Evolutionary conservation across 2,329 filamentous ascomycete species (phyloP).

Genomic region (Fusarium verticillioides): DNA sequence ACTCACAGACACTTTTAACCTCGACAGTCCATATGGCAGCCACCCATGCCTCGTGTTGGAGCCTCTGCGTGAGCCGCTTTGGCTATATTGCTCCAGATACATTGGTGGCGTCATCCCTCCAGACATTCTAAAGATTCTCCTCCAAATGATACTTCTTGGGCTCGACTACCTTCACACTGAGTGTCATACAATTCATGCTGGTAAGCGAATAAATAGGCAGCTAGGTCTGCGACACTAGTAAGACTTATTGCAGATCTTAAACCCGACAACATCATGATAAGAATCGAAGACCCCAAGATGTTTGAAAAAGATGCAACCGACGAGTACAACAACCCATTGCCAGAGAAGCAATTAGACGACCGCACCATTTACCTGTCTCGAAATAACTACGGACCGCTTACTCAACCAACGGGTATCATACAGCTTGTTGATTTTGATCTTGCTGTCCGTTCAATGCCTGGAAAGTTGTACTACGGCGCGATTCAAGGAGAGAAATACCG

Average conservation of each 20-base stretch:
- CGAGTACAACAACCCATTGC: constrained; percentile 37
- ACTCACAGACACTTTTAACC: constrained; percentile 23
- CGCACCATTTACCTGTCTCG: constrained; percentile 39
- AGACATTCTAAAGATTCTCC: constrained; percentile 32
- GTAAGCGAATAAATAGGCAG: rapidly evolving
- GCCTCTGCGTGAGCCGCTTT: constrained; percentile 41
- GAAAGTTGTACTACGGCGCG: constrained; percentile 2
- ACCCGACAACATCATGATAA: constrained; percentile 38
- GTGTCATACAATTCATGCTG: constrained; percentile 38
- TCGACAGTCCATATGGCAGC: constrained; percentile 1
- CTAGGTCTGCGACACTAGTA: rapidly evolving
- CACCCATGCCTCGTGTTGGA: constrained; percentile 38
- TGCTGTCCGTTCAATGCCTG: constrained; percentile 5
- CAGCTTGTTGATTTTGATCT: constrained; percentile 37
- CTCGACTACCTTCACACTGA: constrained; percentile 42
- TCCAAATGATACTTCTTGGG: constrained; percentile 37
- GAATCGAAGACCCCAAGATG: constrained; percentile 26
- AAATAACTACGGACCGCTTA: constrained; percentile 36
- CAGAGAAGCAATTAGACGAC: constrained; percentile 27
- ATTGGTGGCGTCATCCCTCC: constrained; percentile 30
- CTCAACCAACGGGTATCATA: constrained; percentile 22
- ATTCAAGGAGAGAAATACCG: constrained; percentile 34
- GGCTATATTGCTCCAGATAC: constrained; percentile 38
- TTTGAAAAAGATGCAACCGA: constrained; percentile 31
- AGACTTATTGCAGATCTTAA: constrained; percentile 20